Conservation (phyloP, 163 green algal genomes). For the Chloromonas sp. region DNA sequence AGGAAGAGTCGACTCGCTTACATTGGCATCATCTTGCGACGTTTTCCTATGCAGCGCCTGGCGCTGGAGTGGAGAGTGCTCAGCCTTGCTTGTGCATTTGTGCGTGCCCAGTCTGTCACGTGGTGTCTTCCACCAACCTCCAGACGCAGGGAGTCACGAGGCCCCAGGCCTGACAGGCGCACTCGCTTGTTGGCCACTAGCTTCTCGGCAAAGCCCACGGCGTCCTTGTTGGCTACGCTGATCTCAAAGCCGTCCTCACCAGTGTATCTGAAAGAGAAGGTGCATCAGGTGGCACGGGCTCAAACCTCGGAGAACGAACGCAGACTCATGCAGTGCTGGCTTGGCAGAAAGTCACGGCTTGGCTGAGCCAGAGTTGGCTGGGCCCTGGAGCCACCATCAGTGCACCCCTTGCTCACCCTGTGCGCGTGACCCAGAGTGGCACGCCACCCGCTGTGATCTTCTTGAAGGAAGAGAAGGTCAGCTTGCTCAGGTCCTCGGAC, state of each 20-base stretch:
- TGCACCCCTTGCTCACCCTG: slow-evolving; percentile 51
- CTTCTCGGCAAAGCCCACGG: slow-evolving; percentile 46
- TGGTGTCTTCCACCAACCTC: slow-evolving; percentile 42
- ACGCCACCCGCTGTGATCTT: slow-evolving; percentile 66
- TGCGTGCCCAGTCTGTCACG: no score
- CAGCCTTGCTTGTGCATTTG: no score
- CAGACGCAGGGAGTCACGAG: slow-evolving; percentile 90
- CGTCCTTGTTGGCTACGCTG: slow-evolving; percentile 51
- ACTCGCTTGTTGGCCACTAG: slow-evolving; percentile 54
- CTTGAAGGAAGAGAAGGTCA: slow-evolving; percentile 89
- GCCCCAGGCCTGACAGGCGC: slow-evolving; percentile 80
- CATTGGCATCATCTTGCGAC: no score
- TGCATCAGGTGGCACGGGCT: neutral
- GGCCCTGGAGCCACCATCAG: no score
- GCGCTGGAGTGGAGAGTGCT: no score
- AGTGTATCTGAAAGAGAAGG: slow-evolving; percentile 68
- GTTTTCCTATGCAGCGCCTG: no score
- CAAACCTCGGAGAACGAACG: no score
- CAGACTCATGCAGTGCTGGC: no score
- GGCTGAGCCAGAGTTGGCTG: no score
- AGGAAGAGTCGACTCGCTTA: no score
- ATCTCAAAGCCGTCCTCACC: slow-evolving; percentile 98
- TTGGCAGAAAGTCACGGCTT: neutral
- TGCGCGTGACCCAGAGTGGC: slow-evolving; percentile 84
- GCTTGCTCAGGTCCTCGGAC: slow-evolving; percentile 67